phyloP scores from a whole-genome alignment of 192 early-diverging fungal genomes.

The Geranomyces variabilis region DNA sequence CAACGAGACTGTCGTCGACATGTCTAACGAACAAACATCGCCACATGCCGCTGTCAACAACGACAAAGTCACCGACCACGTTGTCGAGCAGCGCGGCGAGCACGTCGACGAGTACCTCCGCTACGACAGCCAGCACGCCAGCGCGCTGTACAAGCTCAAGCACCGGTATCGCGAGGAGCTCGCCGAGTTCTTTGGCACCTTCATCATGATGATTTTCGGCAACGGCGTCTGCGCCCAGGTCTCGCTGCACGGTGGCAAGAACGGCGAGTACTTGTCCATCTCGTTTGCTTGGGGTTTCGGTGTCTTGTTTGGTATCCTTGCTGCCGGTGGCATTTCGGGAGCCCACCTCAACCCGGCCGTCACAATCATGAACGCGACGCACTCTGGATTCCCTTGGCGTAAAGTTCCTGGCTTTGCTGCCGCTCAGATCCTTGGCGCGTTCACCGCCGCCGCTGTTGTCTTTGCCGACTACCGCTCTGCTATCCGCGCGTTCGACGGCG shows the following conservation, averaged over 20 bases:
- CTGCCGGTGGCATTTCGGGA: constrained; percentile 34
- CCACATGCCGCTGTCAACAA: no score
- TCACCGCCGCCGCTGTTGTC: constrained; percentile 35
- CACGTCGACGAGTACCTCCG: constrained; percentile 5
- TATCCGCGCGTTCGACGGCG: constrained; percentile 19
- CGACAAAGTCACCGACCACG: background rate
- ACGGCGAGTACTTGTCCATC: constrained; percentile 30
- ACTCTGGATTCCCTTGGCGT: constrained; percentile 30
- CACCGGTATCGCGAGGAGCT: constrained; percentile 25
- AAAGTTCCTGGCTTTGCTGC: constrained; percentile 27
- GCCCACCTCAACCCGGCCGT: constrained; percentile 47
- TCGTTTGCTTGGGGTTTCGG: constrained; percentile 41
- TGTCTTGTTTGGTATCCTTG: constrained; percentile 40
- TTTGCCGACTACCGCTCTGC: constrained; percentile 23
- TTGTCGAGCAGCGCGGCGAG: background rate
- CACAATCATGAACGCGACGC: constrained; percentile 28
- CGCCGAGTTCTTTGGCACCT: constrained; percentile 45
- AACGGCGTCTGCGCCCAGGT: constrained; percentile 22
- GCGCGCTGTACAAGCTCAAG: background rate
- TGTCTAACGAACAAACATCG: background rate
- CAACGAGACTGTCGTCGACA: constrained; percentile 3
- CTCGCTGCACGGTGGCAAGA: constrained; percentile 24
- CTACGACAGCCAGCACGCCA: background rate
- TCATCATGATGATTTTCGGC: constrained; percentile 41
- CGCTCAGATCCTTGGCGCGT: constrained; percentile 40